Evolutionary conservation across 805 yeast species (phyloP).

Genomic region (Pichia deserticola): DNA sequence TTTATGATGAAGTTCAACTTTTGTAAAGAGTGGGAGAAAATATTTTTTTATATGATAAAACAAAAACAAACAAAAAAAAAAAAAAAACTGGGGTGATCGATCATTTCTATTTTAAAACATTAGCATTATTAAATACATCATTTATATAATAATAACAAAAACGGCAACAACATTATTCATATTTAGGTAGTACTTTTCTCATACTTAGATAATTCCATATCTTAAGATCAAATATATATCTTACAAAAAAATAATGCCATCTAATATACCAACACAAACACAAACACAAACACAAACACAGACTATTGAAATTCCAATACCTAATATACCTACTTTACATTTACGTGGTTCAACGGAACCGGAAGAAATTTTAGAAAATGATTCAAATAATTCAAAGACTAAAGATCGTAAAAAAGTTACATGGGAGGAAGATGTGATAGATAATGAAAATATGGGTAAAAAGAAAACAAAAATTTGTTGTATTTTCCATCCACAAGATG

Average conservation of each 20-base stretch:
- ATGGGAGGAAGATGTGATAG: conserved; percentile 84
- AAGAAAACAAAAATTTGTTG: conserved; percentile 90
- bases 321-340: conserved; percentile 8
- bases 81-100: no score
- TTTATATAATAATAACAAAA: no score
- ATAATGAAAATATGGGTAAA: conserved; percentile 81
- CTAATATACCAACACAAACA: conserved; percentile 2
- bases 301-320: conserved; percentile 15
- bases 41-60: no score
- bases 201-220: no score
- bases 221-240: no score
- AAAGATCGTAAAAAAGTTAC: conserved; percentile 47
- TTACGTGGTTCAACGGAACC: background rate
- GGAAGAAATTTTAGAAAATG: background rate
- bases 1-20: no score
- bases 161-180: no score
- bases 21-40: no score
- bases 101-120: no score
- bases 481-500: conserved; percentile 74
- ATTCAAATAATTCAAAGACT: background rate
- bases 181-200: no score
- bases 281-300: conserved; percentile 5
- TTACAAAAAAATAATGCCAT: background rate
- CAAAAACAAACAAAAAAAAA: no score
- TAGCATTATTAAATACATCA: no score